Percentiles rank a stretch among this genome's conserved stretches.
phyloP scores from a whole-genome alignment of 306 rosid genomes.

The Dalbergia oliveri region DNA sequence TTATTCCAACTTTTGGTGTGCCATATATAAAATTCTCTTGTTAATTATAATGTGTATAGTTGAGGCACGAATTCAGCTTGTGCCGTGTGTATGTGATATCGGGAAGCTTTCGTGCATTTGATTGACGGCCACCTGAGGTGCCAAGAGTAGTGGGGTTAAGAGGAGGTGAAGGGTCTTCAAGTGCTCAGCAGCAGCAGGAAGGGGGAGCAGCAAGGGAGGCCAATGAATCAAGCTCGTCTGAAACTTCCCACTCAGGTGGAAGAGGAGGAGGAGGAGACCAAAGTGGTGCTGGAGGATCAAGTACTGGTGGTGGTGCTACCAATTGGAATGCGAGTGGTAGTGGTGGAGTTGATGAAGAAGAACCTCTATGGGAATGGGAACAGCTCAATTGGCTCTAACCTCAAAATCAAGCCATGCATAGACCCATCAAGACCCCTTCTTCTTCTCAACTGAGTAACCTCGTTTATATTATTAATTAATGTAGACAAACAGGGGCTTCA shows the following conservation, averaged over 20 bases:
- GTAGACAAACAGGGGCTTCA: neutral
- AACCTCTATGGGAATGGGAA: conserved; percentile 65
- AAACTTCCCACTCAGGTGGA: conserved; percentile 49
- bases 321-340: conserved; percentile 41
- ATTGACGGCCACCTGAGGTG: conserved; percentile 66
- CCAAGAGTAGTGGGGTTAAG: conserved; percentile 8
- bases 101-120: conserved; percentile 76
- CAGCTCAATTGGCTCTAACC: conserved; percentile 52
- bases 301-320: neutral
- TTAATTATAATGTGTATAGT: conserved; percentile 40
- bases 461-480: no score
- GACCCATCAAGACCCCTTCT: conserved; percentile 2
- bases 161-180: conserved; percentile 34
- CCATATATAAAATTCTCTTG: neutral
- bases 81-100: conserved; percentile 79
- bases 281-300: conserved; percentile 36
- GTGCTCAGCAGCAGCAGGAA: conserved; percentile 38
- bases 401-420: conserved; percentile 32
- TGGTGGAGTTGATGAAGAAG: conserved; percentile 40
- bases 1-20: neutral
- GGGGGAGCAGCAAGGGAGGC: conserved; percentile 15
- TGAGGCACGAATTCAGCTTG: conserved; percentile 80
- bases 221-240: conserved; percentile 49
- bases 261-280: conserved; percentile 45
- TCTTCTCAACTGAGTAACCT: neutral